Evolutionary conservation across 306 rosid species (phyloP).

Genomic region (Cicer arietinum): DNA sequence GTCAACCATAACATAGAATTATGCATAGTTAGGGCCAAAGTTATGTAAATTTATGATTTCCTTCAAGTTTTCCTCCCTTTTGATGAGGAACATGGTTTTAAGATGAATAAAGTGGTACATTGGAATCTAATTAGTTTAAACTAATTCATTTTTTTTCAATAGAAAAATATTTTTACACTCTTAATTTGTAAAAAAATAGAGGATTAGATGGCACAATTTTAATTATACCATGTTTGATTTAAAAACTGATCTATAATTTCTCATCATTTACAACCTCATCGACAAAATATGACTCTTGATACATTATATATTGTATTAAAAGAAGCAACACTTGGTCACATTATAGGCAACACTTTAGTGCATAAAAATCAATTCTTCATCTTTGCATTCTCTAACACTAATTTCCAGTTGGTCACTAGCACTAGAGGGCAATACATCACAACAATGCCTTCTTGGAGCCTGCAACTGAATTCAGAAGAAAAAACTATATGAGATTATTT

Average conservation of each 20-base stretch:
- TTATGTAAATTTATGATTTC: too few species aligned
- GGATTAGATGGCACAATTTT: too few species aligned
- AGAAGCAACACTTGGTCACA: constrained; percentile 19
- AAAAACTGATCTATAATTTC: too few species aligned
- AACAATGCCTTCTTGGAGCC: constrained; percentile 94
- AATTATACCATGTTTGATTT: too few species aligned
- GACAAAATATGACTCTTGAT: constrained; percentile 8
- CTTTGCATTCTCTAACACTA: constrained; percentile 79
- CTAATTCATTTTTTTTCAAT: too few species aligned
- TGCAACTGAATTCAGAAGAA: constrained; percentile 64
- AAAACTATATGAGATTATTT: constrained; percentile 20
- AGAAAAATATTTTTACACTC: too few species aligned
- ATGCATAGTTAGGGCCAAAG: too few species aligned
- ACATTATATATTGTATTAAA: background rate
- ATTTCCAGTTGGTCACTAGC: constrained; percentile 59
- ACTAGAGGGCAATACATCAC: constrained; percentile 70
- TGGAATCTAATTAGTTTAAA: too few species aligned
- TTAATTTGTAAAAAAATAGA: too few species aligned
- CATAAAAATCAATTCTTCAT: constrained; percentile 71
- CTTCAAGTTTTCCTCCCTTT: background rate
- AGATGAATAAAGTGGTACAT: too few species aligned
- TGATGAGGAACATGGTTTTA: background rate
- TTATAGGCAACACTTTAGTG: constrained; percentile 41
- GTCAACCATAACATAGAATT: too few species aligned
- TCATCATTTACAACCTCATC: constrained; percentile 12